Percentiles rank a stretch among this genome's conserved stretches.
These are phyloP conservation scores for Chaetomium strumarium DNA, from an alignment of 2,329 filamentous ascomycete species.

Conservation along the genomic window DNA sequence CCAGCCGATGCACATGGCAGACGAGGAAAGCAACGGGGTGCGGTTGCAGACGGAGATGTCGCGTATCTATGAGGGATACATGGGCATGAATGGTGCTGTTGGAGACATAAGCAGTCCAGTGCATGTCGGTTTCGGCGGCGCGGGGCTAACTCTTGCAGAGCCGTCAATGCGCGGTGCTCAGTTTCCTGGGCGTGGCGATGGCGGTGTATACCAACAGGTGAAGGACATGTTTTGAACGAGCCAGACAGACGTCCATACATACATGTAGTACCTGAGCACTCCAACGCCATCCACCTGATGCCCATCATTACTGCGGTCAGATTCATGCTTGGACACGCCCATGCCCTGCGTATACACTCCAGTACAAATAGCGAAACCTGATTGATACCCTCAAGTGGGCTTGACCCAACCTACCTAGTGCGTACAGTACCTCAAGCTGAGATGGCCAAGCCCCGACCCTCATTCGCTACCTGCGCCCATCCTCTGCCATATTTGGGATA, in stretches of 20 bases:
- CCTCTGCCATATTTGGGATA: too few relatives aligned
- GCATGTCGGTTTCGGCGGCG: not conserved
- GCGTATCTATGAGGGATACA: slow-evolving; percentile 40
- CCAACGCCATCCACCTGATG: not conserved
- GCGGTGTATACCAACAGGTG: slow-evolving; percentile 28
- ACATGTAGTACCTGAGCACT: too few relatives aligned
- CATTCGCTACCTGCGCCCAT: too few relatives aligned
- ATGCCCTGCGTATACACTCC: too few relatives aligned
- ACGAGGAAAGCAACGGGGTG: slow-evolving; percentile 38
- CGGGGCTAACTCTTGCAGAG: not conserved
- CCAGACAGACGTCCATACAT: too few relatives aligned
- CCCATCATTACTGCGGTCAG: not conserved
- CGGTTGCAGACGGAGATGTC: slow-evolving; percentile 51
- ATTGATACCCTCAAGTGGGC: too few relatives aligned
- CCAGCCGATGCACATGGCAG: slow-evolving; percentile 19
- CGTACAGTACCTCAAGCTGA: too few relatives aligned
- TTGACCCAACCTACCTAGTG: too few relatives aligned
- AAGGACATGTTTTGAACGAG: slow-evolving; percentile 28
- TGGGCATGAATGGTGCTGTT: slow-evolving; percentile 18
- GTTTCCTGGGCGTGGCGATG: not conserved
- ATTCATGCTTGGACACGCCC: too few relatives aligned
- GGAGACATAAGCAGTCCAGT: not conserved
- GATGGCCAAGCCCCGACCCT: too few relatives aligned
- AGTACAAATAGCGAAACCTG: too few relatives aligned
- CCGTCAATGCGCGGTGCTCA: slow-evolving; percentile 3